Evolutionary conservation across 352 stramenopile species (phyloP).

Genomic region (Globisporangium irregulare): DNA sequence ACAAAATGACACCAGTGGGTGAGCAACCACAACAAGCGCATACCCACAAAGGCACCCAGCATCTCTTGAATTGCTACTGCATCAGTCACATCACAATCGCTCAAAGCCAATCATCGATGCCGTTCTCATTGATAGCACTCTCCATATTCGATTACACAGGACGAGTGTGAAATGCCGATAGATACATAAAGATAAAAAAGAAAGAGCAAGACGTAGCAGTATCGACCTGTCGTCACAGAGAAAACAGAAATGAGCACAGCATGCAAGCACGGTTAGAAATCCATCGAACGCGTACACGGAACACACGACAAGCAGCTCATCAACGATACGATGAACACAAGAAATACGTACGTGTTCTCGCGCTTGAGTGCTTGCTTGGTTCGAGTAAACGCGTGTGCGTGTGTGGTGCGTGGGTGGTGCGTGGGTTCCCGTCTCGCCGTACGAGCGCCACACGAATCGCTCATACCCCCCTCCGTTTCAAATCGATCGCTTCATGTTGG

Average conservation of each 20-base stretch:
- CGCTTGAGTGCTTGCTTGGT: background rate
- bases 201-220: background rate
- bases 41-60: background rate
- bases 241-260: background rate
- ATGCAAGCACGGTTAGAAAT: background rate
- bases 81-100: background rate
- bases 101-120: background rate
- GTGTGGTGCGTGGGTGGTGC: background rate
- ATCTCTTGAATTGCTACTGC: background rate
- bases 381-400: background rate
- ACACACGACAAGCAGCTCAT: background rate
- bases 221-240: background rate
- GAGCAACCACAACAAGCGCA: background rate
- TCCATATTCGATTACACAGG: background rate
- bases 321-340: background rate
- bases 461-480: background rate
- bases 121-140: background rate
- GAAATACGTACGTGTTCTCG: background rate
- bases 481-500: background rate
- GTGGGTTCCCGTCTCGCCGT: background rate
- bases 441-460: background rate
- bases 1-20: background rate
- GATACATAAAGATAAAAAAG: constrained; percentile 11
- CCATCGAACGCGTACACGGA: background rate
- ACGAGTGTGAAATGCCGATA: constrained; percentile 3